Conservation (phyloP, 2,329 filamentous ascomycete genomes). For the Nemania serpens region DNA sequence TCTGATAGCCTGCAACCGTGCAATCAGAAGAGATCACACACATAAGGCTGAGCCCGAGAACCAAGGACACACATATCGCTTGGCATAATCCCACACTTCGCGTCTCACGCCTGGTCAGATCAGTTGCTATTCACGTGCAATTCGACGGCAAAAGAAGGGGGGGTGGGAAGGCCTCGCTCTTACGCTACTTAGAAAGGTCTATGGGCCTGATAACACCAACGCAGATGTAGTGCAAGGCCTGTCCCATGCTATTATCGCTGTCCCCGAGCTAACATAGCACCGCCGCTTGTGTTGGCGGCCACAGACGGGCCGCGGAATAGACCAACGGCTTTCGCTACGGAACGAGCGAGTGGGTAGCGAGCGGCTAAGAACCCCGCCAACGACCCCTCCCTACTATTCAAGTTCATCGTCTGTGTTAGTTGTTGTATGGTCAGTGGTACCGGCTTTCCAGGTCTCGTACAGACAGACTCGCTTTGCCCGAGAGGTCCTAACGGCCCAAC, state of each 20-base stretch:
- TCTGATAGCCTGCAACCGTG: not conserved
- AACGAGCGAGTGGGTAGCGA: not conserved
- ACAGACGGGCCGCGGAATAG: not conserved
- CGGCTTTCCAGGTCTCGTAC: not conserved
- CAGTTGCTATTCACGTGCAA: slow-evolving; percentile 9
- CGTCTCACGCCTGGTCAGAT: not conserved
- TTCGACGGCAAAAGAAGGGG: not conserved
- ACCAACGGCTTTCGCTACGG: not conserved
- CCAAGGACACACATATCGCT: slow-evolving; percentile 2
- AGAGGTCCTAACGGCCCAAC: not conserved
- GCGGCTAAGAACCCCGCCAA: not conserved
- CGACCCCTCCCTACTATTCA: too few relatives aligned
- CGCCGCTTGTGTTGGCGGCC: not conserved
- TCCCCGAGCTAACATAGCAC: not conserved
- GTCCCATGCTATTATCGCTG: not conserved
- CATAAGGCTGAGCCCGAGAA: slow-evolving; percentile 12
- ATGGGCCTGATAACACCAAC: not conserved
- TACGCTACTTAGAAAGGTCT: not conserved
- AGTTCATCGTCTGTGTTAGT: not conserved
- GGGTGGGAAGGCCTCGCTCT: not conserved
- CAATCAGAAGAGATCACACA: not conserved
- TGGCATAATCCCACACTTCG: not conserved
- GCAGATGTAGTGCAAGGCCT: slow-evolving; percentile 5
- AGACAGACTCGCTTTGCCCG: not conserved
- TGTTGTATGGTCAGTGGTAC: not conserved